Base-by-base conservation (phyloP, 768 basidiomycete species). In the Leucosporidium yakuticum region DNA sequence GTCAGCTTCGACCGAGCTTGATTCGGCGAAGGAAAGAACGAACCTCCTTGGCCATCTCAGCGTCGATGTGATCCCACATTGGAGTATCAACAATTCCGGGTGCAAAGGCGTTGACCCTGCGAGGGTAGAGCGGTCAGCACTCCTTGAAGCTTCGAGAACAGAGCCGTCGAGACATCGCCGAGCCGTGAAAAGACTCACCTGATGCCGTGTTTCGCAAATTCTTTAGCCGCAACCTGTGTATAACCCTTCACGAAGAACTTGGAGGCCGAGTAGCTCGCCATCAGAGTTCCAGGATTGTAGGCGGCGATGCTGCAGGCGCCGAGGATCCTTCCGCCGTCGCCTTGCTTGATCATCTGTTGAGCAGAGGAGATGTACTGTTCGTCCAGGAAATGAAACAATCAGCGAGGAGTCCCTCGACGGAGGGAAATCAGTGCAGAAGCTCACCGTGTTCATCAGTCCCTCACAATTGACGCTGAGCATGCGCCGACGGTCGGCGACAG, bases 31-130 rank as follows among this genome's bases (percentile, higher is more conserved):
- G 50, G 17, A 49, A 32, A 4, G 44, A 49, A 15, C 27, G n/a
- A 6, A 51, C 32, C 32, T 63, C 39, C 60, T 65, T 65, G 9
- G 63, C 68, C 39, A 69, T 59, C 64, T 69, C 59, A 19, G 21
- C 27, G 54, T 69, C 68, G 39, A 69, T 69, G 1, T 65, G 27
- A 25, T 69, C 68, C 68, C 68, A 69, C 68, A 65, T 69, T 20
- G 68, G 47, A 9, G 51, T 51, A 34, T 62, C 51, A 8, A 62
- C 49, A n/a, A 61, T 63, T 48, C 60, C 64, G 27, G 68, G 68
- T 14, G 68, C 68, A 21, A 62, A 65, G 21, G 49, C 58, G 53
- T 60, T 61, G 27, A 64, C 63, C 27, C 60, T 55, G 23, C 44
- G 36, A 4, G 3, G 39, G 17, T 31, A 0, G 32, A 36, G 32